Percentiles rank a stretch among this genome's conserved stretches.
Conservation (phyloP, 208 protist species). For the Porcisia deanei region DNA sequence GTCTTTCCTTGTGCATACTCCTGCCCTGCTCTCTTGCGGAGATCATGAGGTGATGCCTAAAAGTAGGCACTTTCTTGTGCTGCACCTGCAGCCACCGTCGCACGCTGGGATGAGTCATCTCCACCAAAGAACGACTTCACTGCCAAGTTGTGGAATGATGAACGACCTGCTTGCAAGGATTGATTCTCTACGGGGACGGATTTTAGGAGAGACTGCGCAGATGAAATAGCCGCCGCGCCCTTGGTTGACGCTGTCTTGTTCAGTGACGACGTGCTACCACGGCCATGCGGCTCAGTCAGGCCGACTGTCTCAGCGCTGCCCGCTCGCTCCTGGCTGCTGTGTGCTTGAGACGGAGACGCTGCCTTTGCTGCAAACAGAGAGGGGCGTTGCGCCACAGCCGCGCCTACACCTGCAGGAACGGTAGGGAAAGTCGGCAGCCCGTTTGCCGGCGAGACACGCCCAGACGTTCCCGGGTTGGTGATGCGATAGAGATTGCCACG, state of each 20-base stretch:
- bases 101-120: constrained; percentile 3
- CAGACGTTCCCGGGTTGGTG: background rate
- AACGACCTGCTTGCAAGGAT: background rate
- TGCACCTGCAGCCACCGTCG: constrained; percentile 9
- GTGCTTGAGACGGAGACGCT: constrained; percentile 12
- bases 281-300: constrained; percentile 32
- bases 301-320: constrained; percentile 29
- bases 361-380: constrained; percentile 3
- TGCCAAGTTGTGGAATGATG: constrained; percentile 18
- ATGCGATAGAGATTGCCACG: background rate
- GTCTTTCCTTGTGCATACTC: too few species aligned
- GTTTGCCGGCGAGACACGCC: background rate
- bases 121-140: constrained; percentile 49
- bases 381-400: background rate
- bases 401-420: background rate
- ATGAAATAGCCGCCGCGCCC: background rate
- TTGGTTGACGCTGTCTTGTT: constrained; percentile 14
- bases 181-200: constrained; percentile 1
- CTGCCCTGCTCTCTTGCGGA: too few species aligned
- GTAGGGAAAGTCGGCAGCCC: background rate
- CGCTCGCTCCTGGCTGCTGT: constrained; percentile 30
- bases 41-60: constrained; percentile 4
- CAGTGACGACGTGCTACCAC: constrained; percentile 15
- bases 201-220: background rate
- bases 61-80: constrained; percentile 49